phyloP scores from a whole-genome alignment of 805 yeast genomes.

The Kregervanrija delftensis region DNA sequence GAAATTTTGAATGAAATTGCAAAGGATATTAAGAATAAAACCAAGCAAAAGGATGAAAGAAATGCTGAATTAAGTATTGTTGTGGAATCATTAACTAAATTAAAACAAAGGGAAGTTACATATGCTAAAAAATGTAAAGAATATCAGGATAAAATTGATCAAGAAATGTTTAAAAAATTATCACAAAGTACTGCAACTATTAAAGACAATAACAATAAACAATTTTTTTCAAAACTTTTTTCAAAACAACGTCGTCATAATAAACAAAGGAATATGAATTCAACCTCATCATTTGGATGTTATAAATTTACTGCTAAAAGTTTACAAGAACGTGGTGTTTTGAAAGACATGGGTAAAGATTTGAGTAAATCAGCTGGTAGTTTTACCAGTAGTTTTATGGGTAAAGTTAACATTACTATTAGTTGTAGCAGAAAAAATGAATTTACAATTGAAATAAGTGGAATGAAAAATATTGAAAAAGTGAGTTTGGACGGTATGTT shows the following conservation, averaged over 20 bases:
- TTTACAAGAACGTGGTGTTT: slow-evolving; percentile 42
- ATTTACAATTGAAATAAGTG: slow-evolving; percentile 58
- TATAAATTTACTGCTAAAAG: slow-evolving; percentile 71
- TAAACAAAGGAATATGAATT: no score
- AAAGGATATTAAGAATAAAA: slow-evolving; percentile 54
- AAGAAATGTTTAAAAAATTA: slow-evolving; percentile 28
- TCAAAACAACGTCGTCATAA: slow-evolving; percentile 46
- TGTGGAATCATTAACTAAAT: slow-evolving; percentile 34
- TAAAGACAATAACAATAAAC: slow-evolving; percentile 40
- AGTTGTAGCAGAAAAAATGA: slow-evolving; percentile 68
- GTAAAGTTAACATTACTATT: slow-evolving; percentile 67
- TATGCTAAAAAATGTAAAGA: slow-evolving; percentile 38
- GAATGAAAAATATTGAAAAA: slow-evolving; percentile 27
- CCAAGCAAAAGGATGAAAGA: slow-evolving; percentile 35
- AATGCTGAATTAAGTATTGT: slow-evolving; percentile 36
- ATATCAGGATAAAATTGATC: slow-evolving; percentile 41
- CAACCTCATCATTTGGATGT: slow-evolving; percentile 37
- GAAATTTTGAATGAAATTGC: slow-evolving; percentile 78
- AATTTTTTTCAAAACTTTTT: slow-evolving; percentile 37
- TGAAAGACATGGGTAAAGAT: no score
- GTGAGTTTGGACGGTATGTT: slow-evolving; percentile 68
- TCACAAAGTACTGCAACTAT: not conserved
- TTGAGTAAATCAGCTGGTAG: no score
- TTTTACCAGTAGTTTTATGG: not conserved
- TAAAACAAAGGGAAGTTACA: slow-evolving; percentile 38